Evolutionary conservation across 2,329 filamentous ascomycete species (phyloP).

Genomic region (Cordyceps pruinosa): DNA sequence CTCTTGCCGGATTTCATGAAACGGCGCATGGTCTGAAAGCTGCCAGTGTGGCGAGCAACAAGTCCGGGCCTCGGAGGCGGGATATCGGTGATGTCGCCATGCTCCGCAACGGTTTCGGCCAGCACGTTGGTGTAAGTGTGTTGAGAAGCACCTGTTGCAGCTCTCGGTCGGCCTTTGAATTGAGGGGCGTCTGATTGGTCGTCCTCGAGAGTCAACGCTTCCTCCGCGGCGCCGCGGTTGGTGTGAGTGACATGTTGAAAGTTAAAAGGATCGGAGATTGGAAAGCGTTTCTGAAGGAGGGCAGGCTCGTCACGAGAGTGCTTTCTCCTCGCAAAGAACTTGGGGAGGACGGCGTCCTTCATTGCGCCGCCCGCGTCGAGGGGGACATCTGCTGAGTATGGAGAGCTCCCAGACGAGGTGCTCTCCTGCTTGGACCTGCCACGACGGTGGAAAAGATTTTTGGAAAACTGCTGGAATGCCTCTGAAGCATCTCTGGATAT

Average conservation of each 20-base stretch:
- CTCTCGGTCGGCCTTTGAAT: background rate
- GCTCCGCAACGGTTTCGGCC: conserved; percentile 3
- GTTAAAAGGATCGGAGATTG: conserved; percentile 59
- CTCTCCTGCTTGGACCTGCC: conserved; percentile 44
- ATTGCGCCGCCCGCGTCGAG: conserved; percentile 27
- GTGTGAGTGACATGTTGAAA: conserved; percentile 60
- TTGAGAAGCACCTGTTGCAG: conserved; percentile 3
- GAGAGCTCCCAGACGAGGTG: conserved; percentile 41
- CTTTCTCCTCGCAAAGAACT: conserved; percentile 46
- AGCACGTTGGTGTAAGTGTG: conserved; percentile 8
- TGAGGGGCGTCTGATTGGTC: background rate
- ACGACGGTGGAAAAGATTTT: conserved; percentile 51
- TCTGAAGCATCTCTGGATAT: conserved; percentile 49
- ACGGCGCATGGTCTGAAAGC: conserved; percentile 10
- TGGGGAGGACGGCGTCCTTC: conserved; percentile 42
- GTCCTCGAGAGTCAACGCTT: conserved; percentile 13
- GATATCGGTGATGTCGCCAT: background rate
- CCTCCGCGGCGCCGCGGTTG: conserved; percentile 40
- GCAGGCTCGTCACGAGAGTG: conserved; percentile 27
- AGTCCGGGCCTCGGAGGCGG: conserved; percentile 3
- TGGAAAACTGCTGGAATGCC: conserved; percentile 53
- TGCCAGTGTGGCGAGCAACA: conserved; percentile 9
- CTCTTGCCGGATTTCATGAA: conserved; percentile 12
- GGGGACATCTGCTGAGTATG: conserved; percentile 39
- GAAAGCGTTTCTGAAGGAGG: conserved; percentile 32